Evolutionary conservation across 352 stramenopile species (phyloP).

Genomic region (Globisporangium ultimum): DNA sequence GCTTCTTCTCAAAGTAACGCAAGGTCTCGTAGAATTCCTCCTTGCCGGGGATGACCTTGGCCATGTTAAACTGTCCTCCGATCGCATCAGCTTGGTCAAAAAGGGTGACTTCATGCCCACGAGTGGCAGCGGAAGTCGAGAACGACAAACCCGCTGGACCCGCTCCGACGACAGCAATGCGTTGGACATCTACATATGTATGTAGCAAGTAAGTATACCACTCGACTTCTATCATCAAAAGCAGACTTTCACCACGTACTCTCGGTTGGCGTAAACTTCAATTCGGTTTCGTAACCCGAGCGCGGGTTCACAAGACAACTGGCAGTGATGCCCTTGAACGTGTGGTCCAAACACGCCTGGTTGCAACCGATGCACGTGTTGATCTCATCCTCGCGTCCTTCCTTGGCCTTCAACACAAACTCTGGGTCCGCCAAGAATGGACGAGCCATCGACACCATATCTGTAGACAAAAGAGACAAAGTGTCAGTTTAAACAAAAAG

Average conservation of each 20-base stretch:
- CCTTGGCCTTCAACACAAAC: slow-evolving; percentile 91
- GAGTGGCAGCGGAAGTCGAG: slow-evolving; percentile 79
- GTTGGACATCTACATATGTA: slow-evolving; percentile 28
- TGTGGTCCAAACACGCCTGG: slow-evolving; percentile 97
- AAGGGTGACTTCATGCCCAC: slow-evolving; percentile 92
- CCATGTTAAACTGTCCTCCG: slow-evolving; percentile 97
- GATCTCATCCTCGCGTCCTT: slow-evolving; percentile 90
- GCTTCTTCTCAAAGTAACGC: slow-evolving; percentile 91
- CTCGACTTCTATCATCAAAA: slow-evolving; percentile 2
- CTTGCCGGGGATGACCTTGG: slow-evolving; percentile 95
- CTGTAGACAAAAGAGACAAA: slow-evolving; percentile 11
- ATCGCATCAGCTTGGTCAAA: slow-evolving; percentile 89
- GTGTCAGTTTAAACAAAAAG: not conserved
- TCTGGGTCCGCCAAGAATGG: slow-evolving; percentile 95
- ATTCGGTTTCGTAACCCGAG: slow-evolving; percentile 93
- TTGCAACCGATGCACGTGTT: slow-evolving; percentile 99
- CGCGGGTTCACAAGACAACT: slow-evolving; percentile 96
- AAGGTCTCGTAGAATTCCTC: slow-evolving; percentile 98
- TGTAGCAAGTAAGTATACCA: slow-evolving; percentile 1
- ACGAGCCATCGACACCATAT: slow-evolving; percentile 86
- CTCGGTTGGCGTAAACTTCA: slow-evolving; percentile 67
- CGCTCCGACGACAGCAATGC: slow-evolving; percentile 91
- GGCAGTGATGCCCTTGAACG: slow-evolving; percentile 93
- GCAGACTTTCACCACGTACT: slow-evolving; percentile 14
- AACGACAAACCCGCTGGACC: slow-evolving; percentile 94